These are phyloP conservation scores for Bolboschoenus planiculmis DNA, from an alignment of 176 grass and related monocot species.

Conservation along the genomic window DNA sequence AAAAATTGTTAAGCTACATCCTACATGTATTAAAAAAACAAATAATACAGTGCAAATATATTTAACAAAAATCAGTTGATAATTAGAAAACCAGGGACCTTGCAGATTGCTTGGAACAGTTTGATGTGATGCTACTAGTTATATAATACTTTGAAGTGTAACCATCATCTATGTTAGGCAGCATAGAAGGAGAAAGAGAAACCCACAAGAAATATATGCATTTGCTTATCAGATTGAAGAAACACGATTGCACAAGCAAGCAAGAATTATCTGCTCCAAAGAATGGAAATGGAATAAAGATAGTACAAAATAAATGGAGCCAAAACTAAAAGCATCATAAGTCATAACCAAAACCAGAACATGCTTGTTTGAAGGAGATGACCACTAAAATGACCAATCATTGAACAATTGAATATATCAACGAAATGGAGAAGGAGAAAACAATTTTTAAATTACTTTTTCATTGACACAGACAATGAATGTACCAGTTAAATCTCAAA, in stretches of 20 bases:
- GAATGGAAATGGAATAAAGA: neutral
- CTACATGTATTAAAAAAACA: neutral
- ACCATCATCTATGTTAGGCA: conserved; percentile 3
- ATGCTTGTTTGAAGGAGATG: neutral
- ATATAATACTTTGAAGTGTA: neutral
- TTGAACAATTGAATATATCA: neutral
- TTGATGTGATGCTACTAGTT: neutral
- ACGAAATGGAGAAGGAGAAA: neutral
- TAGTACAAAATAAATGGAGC: neutral
- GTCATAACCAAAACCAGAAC: neutral
- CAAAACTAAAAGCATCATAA: neutral
- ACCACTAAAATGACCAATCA: neutral
- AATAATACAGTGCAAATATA: neutral
- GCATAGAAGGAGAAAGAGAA: neutral
- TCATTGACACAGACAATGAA: neutral
- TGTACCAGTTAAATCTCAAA: neutral
- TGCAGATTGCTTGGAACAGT: neutral
- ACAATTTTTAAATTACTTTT: neutral
- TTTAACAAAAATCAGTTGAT: neutral
- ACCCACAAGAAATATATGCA: conserved; percentile 8
- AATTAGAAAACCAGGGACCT: neutral
- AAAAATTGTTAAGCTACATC: neutral
- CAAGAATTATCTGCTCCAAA: neutral
- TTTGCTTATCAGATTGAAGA: neutral
- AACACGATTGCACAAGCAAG: neutral